Conservation (phyloP, 1,284 basidiomycete genomes). For the Amylostereum chailletii region DNA sequence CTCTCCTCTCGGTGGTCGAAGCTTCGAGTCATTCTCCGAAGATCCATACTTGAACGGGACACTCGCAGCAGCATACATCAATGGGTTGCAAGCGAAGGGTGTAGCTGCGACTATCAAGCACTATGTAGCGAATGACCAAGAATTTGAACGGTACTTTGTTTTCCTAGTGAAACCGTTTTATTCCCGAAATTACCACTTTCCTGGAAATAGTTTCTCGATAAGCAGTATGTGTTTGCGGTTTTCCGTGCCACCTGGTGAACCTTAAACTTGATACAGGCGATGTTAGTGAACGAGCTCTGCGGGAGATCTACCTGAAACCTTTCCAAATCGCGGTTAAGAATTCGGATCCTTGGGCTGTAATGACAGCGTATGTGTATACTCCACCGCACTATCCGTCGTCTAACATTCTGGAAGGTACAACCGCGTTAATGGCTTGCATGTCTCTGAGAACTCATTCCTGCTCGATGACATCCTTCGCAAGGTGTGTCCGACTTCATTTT, state of each 20-base stretch:
- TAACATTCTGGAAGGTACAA: conserved; percentile 37
- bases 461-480: conserved; percentile 52
- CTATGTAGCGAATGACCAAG: conserved; percentile 43
- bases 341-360: conserved; percentile 49
- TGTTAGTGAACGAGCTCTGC: conserved; percentile 50
- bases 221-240: conserved; percentile 29
- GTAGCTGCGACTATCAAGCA: conserved; percentile 49
- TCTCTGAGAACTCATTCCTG: conserved; percentile 48
- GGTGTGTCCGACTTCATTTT: not conserved
- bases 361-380: conserved; percentile 41
- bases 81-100: conserved; percentile 55
- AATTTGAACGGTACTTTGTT: conserved; percentile 29
- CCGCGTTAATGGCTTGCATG: conserved; percentile 53
- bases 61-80: conserved; percentile 54
- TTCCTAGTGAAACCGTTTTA: not conserved
- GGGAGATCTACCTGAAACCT: conserved; percentile 68
- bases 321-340: conserved; percentile 59
- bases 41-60: conserved; percentile 30
- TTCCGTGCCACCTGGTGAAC: not conserved
- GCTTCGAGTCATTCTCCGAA: conserved; percentile 47
- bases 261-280: conserved; percentile 22
- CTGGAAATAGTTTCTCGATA: conserved; percentile 31
- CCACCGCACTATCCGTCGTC: not conserved
- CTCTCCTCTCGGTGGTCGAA: conserved; percentile 37
- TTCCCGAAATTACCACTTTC: not conserved